phyloP scores from a whole-genome alignment of 805 yeast species.

The Wickerhamiella qilinensis region DNA sequence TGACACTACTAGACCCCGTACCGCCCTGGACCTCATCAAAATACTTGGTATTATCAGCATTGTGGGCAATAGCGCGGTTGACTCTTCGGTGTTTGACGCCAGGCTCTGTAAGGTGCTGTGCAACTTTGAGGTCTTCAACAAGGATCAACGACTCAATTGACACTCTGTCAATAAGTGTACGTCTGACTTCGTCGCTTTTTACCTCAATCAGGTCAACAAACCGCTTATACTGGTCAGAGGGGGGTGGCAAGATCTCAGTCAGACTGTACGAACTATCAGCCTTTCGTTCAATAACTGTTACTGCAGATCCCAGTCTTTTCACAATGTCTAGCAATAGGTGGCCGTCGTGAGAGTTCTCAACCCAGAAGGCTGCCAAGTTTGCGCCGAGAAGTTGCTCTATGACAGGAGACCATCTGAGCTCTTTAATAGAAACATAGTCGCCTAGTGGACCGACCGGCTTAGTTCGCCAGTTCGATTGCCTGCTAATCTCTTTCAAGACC shows the following conservation, averaged over 20 bases:
- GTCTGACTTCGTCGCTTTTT: slow-evolving; percentile 36
- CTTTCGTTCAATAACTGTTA: slow-evolving; percentile 33
- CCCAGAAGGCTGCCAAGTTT: slow-evolving; percentile 48
- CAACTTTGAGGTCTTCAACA: neutral
- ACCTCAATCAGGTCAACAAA: slow-evolving; percentile 47
- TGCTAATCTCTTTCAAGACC: neutral
- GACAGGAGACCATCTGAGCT: slow-evolving; percentile 39
- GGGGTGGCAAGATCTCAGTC: slow-evolving; percentile 28
- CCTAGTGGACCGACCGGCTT: slow-evolving; percentile 78
- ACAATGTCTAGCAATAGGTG: slow-evolving; percentile 11
- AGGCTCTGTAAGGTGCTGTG: neutral
- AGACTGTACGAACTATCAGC: slow-evolving; percentile 43
- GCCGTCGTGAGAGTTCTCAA: slow-evolving; percentile 44
- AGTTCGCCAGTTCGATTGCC: slow-evolving; percentile 14
- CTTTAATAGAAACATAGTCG: slow-evolving; percentile 37
- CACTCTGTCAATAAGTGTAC: slow-evolving; percentile 26
- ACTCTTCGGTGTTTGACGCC: neutral
- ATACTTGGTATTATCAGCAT: too few species aligned
- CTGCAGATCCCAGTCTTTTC: slow-evolving; percentile 13
- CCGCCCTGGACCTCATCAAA: neutral
- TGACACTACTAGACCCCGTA: neutral
- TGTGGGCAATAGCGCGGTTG: neutral
- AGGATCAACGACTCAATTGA: slow-evolving; percentile 5
- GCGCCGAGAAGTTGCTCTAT: slow-evolving; percentile 39
- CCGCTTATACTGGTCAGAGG: slow-evolving; percentile 24